Conservation (phyloP, 495 filamentous ascomycete species). For the Xylaria curta region DNA sequence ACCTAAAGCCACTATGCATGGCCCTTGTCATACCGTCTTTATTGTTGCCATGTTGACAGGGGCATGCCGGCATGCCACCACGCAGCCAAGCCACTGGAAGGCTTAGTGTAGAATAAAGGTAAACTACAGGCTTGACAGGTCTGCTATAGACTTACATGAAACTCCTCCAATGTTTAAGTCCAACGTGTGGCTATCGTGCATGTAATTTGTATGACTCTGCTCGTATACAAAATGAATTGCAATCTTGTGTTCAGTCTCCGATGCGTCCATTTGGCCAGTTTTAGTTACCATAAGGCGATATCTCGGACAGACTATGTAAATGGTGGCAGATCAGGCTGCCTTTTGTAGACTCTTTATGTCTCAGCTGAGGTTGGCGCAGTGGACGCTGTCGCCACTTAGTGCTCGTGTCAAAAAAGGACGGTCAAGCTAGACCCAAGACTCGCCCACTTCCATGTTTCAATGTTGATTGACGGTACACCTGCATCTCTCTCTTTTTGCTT, state of each 20-base stretch:
- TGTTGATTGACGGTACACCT: background rate
- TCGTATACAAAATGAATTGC: background rate
- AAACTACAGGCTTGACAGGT: background rate
- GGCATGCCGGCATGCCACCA: constrained; percentile 6
- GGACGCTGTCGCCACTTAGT: background rate
- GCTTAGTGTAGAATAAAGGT: background rate
- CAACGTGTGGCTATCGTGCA: background rate
- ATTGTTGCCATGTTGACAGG: constrained; percentile 25
- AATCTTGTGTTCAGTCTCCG: background rate
- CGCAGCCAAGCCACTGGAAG: background rate
- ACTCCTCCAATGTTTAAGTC: background rate
- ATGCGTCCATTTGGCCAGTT: background rate
- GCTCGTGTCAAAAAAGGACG: constrained; percentile 19
- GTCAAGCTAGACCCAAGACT: constrained; percentile 15
- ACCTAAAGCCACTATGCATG: background rate
- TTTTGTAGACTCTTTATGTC: background rate
- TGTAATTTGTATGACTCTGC: background rate
- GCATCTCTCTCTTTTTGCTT: background rate
- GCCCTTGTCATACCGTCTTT: constrained; percentile 20
- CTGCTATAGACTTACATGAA: background rate
- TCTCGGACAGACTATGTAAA: background rate
- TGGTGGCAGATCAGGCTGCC: background rate
- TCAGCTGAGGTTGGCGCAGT: constrained; percentile 13
- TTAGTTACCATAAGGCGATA: background rate
- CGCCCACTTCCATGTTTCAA: background rate